Evolutionary conservation across 495 filamentous ascomycete species (phyloP).

Genomic region (Cenococcum geophilum): DNA sequence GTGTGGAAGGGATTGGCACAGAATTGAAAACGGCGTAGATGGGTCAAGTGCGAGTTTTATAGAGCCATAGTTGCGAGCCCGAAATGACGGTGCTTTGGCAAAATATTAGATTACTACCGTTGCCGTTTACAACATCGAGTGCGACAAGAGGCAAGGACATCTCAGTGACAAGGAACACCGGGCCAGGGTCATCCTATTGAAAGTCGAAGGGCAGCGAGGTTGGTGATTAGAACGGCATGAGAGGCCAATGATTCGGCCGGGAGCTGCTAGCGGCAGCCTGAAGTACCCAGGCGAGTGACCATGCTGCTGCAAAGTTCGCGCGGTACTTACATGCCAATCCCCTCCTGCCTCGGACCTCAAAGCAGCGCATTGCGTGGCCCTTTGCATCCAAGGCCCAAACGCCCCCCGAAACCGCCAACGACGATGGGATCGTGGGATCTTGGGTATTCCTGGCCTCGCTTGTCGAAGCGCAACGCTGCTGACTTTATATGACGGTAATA

Average conservation of each 20-base stretch:
- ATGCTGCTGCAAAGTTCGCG: neutral
- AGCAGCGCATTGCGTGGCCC: neutral
- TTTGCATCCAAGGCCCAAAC: neutral
- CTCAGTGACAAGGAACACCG: slow-evolving; percentile 18
- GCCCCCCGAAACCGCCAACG: neutral
- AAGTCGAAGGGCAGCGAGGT: neutral
- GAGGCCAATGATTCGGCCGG: slow-evolving; percentile 14
- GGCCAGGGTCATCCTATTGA: slow-evolving; percentile 16
- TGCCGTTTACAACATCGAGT: slow-evolving; percentile 34
- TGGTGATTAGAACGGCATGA: slow-evolving; percentile 16
- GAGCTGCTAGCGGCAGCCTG: slow-evolving; percentile 5
- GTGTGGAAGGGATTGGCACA: slow-evolving; percentile 3
- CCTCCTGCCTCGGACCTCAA: neutral
- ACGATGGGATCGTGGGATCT: no score
- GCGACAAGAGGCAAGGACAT: slow-evolving; percentile 27
- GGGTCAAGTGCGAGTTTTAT: slow-evolving; percentile 30
- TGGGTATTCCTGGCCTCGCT: neutral
- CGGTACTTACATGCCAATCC: neutral
- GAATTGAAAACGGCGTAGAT: slow-evolving; percentile 16
- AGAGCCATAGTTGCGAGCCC: slow-evolving; percentile 24
- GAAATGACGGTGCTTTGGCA: slow-evolving; percentile 26
- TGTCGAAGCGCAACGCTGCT: neutral
- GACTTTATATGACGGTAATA: neutral
- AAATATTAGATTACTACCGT: slow-evolving; percentile 31
- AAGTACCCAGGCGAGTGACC: neutral